Evolutionary conservation across 108 stramenopile species (phyloP), one percentile per base, ranked within the genome.

Genomic region (Nannochloropsis oceanica): DNA sequence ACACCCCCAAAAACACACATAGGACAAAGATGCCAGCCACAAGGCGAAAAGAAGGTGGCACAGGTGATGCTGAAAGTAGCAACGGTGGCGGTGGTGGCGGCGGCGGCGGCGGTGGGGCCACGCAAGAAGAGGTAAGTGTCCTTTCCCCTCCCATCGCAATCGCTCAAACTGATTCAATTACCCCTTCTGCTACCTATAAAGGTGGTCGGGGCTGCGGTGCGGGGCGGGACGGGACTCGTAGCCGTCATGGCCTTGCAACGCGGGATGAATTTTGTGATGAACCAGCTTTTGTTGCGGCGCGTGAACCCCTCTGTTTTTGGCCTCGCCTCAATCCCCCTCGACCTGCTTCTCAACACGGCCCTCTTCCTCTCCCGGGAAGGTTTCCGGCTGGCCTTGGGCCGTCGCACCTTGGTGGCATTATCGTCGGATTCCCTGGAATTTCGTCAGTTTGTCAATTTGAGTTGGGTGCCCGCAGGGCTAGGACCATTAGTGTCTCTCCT

Each of bases 301-400:
- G 59, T 73, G 59, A 10, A 73, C n/a, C 59, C 59, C 59, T 18
- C 59, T 9, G 59, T 73, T 18, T 73, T 73, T 73, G 59, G 59
- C 22, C 59, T 73, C 59, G 59, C 59, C 59, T 73, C 59, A n/a
- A 84, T 91, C 43, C 88, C 85, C 83, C 87, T 91, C 11, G 91
- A 91, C 27, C 85, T 91, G 11, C 86, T 88, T 42, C 89, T 90
- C 13, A 89, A 88, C 13, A 90, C 89, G 43, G 84, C 50, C 42
- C 87, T 91, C 13, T 91, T 91, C 82, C 26, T 91, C 13, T 86
- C 90, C 26, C 79, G 91, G 12, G 91, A 91, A 44, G 87, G 86
- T 8, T 88, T 91, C 44, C 87, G 91, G 34, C 34, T 91, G 8
- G 90, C 88, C 11, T 81, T 89, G 22, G 82, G 82, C 18, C 85